phyloP scores from a whole-genome alignment of 306 rosid genomes.

The Crotalaria pallida region DNA sequence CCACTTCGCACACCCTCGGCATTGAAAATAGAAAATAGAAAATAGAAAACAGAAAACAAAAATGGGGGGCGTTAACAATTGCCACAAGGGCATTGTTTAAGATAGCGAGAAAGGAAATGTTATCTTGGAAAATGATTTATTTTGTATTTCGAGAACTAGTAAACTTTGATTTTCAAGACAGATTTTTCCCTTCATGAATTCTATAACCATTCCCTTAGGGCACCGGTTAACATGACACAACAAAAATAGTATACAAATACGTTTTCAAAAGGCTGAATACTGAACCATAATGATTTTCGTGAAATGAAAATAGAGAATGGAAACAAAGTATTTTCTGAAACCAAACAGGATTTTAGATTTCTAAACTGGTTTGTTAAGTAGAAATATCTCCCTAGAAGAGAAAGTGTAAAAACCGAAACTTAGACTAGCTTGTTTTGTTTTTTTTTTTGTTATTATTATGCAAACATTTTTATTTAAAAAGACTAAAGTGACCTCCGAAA shows the following conservation, averaged over 20 bases:
- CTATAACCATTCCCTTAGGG: too few species aligned
- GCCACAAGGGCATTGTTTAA: too few species aligned
- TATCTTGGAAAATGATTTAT: too few species aligned
- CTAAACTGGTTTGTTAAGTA: neutral
- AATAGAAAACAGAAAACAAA: too few species aligned
- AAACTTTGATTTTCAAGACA: too few species aligned
- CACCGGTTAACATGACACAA: too few species aligned
- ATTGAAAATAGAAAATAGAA: neutral
- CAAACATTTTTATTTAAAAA: neutral
- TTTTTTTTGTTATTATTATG: constrained; percentile 11
- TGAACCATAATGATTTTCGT: neutral
- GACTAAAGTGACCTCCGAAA: neutral
- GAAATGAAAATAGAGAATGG: neutral
- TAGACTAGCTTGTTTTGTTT: neutral
- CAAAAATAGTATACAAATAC: too few species aligned
- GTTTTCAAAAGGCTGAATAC: neutral
- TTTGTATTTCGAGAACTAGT: too few species aligned
- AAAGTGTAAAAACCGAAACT: neutral
- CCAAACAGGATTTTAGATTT: neutral
- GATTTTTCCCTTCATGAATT: too few species aligned
- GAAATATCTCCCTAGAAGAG: neutral
- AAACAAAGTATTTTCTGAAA: neutral
- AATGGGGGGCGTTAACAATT: too few species aligned
- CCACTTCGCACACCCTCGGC: neutral
- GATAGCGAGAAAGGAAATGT: too few species aligned